Evolutionary conservation across 2,329 filamentous ascomycete species (phyloP).

Genomic region (Alternaria arborescens): DNA sequence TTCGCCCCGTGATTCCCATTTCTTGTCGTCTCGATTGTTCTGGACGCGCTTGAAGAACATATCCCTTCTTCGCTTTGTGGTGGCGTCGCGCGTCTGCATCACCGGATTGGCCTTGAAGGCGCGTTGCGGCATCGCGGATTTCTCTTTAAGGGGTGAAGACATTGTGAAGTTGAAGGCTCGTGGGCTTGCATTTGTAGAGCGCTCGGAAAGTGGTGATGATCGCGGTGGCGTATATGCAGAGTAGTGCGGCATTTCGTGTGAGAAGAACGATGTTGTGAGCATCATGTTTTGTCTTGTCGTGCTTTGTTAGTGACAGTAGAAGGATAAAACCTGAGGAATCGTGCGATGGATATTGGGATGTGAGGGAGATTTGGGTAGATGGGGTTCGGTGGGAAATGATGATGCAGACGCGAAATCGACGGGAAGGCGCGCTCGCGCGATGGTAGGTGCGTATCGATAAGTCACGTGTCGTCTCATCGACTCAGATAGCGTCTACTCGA

Average conservation of each 20-base stretch:
- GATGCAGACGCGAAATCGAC: constrained; percentile 12
- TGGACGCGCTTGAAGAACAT: constrained; percentile 71
- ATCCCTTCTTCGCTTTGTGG: constrained; percentile 69
- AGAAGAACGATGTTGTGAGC: constrained; percentile 39
- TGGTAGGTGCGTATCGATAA: constrained; percentile 23
- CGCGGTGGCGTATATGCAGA: constrained; percentile 41
- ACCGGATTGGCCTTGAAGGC: constrained; percentile 70
- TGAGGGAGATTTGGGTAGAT: constrained; percentile 5
- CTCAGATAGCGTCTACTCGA: too few species aligned
- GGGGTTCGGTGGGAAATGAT: constrained; percentile 13
- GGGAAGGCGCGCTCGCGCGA: constrained; percentile 19
- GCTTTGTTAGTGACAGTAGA: neutral
- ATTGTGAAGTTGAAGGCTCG: constrained; percentile 42
- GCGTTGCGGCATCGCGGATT: constrained; percentile 32
- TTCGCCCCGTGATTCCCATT: constrained; percentile 57
- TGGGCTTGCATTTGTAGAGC: constrained; percentile 49
- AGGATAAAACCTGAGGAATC: neutral
- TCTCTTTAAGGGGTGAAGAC: constrained; percentile 33
- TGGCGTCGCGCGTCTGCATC: constrained; percentile 66
- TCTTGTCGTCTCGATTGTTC: constrained; percentile 55
- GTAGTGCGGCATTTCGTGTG: constrained; percentile 35
- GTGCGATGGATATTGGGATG: neutral
- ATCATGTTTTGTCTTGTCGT: constrained; percentile 30
- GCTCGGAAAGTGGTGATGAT: constrained; percentile 57
- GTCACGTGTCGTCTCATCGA: neutral